Base-by-base conservation (phyloP, 768 basidiomycete genomes). In the Filobasidium floriforme region DNA sequence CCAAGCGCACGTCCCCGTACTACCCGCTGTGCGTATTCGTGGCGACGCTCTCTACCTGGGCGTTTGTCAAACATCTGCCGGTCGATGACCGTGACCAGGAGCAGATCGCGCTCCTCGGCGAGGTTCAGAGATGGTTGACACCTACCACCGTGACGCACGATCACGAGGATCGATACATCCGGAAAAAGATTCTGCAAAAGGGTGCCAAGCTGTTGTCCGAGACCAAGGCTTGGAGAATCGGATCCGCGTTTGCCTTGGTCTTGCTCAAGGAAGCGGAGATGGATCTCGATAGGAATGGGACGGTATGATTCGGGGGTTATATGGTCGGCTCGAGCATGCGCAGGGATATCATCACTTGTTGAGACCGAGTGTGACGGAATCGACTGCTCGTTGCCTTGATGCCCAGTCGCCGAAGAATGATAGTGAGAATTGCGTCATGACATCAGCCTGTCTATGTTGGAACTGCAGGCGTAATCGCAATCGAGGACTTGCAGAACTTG, bases 61-160 rank as follows among this genome's bases (percentile, higher is more conserved):
- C 63, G 51, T 65, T 59, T 44, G 63, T 65, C 57, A 65, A 65
- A 32, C 59, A 57, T 43, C 63, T 65, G 28, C 63, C 63, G n/a
- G 28, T 57, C 2, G 46, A 60, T 24, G 22, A 54, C 26, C 52
- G 52, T 11, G 10, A 22, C 10, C 12, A 54, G 15, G 52, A 54
- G 52, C 52, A 54, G 15, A 11, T 24, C 10, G 22, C 52, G 9
- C 26, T 54, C 11, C 52, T 54, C 10, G 22, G 26, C 15, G 52
- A 54, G 11, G 22, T 54, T n/a, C 10, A 26, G 11, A 11, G 18
- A 11, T 54, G 52, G 52, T 22, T 54, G 26, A 24, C 52, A 10
- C 52, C 52, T 12, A n/a, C 52, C 26, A 9, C 52, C 12, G 10
- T 18, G 52, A 54, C 52, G 22, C 10, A 24, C 26, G 18, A n/a